Evolutionary conservation across 1,284 basidiomycete species (phyloP), one percentile per base, ranked within the genome.

Genomic region (Puccinia sorghi): DNA sequence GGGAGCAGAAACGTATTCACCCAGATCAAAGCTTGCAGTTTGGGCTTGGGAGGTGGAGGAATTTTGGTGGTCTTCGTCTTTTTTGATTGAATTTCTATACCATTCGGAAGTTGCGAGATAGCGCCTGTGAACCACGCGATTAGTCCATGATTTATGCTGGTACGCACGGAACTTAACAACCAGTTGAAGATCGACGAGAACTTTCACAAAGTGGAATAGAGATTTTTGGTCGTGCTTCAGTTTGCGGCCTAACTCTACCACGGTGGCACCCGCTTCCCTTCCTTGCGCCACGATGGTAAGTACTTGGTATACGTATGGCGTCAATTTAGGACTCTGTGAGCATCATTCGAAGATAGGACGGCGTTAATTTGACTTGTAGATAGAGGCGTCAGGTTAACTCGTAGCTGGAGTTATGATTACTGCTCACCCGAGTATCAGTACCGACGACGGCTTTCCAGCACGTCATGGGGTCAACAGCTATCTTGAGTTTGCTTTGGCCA

Each of bases 211-310:
- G 85, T 93, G 94, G 83, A 93, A 93, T 81, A 92, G 92, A 0
- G 92, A 91, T 85, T 94, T 94, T 82, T 93, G 92, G 83, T 94
- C 93, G 82, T 94, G 93, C 63, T 89, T 89, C n/a, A 92, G 90
- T 81, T 88, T 87, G 81, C 89, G 88, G 52, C 92, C 92, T 13
- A 96, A 87, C 54, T 91, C 88, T 13, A 93, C 88, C 63, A 92
- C 90, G 17, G 91, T 91, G 3, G 92, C 87, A 9, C 93, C 93
- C 20, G 87, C 85, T 80, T 92, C 90, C 79, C 93, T 86, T 2
- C 90, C 91, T 66, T 92, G 88, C 48, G 91, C 91, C 81, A 96
- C 90, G 70, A 93, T 87, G 83, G 94, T 92, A n/a, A 96, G 87
- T 2, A 90, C 89, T n/a, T 89, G 89, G 83, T 93, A 95, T 2